A percentile compares a stretch with the other conserved stretches of the same genome.
Evolutionary conservation across 805 yeast species (phyloP).

Genomic region (Saccharomycopsis amapae): DNA sequence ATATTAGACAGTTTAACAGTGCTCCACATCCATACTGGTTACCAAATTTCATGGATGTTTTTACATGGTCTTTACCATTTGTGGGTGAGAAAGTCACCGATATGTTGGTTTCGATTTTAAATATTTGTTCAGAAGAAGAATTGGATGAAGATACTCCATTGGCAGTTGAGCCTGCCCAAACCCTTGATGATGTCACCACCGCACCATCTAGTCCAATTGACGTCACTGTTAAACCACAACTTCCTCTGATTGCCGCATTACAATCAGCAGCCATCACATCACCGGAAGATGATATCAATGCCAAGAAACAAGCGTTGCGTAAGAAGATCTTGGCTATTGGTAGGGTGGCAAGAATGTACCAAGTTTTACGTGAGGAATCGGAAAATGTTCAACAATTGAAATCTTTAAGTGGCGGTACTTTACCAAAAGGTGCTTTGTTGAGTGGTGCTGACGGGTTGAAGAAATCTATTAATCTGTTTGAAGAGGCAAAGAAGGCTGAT

Average conservation of each 20-base stretch:
- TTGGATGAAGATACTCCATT: slow-evolving; percentile 65
- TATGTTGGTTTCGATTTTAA: slow-evolving; percentile 81
- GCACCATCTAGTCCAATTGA: slow-evolving; percentile 14
- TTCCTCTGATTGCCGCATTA: slow-evolving; percentile 3
- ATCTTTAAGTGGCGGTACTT: slow-evolving; percentile 58
- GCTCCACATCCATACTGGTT: slow-evolving; percentile 96
- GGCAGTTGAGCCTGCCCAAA: slow-evolving; percentile 34
- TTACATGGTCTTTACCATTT: slow-evolving; percentile 95
- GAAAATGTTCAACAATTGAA: slow-evolving; percentile 80
- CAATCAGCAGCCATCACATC: slow-evolving; percentile 12
- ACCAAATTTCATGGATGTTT: slow-evolving; percentile 95
- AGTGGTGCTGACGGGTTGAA: slow-evolving; percentile 78
- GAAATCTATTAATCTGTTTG: slow-evolving; percentile 62
- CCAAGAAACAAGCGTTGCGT: slow-evolving; percentile 50
- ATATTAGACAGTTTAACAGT: slow-evolving; percentile 86
- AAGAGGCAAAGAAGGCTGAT: slow-evolving; percentile 78
- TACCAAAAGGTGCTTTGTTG: slow-evolving; percentile 81
- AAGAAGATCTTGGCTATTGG: slow-evolving; percentile 94
- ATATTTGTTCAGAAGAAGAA: slow-evolving; percentile 94
- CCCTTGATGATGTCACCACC: slow-evolving; percentile 25
- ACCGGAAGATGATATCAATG: slow-evolving; percentile 23
- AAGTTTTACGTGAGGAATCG: slow-evolving; percentile 78
- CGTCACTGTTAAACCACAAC: slow-evolving; percentile 9
- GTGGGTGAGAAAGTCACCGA: slow-evolving; percentile 96
- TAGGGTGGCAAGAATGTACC: slow-evolving; percentile 89